Conservation (phyloP, 2,329 filamentous ascomycete species). For the Periglandula ipomoeae region DNA sequence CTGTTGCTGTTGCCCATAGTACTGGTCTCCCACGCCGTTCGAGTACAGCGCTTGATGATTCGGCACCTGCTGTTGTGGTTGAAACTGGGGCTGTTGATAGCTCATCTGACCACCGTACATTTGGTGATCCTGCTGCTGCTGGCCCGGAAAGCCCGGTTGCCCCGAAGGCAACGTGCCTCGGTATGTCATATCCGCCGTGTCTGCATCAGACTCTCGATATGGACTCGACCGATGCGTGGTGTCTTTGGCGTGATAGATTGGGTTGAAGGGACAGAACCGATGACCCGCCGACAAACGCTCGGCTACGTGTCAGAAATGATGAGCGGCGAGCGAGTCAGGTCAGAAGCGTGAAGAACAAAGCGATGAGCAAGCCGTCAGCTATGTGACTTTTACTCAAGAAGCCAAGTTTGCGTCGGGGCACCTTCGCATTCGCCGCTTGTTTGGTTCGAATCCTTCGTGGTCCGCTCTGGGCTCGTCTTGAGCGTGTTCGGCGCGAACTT, state of each 20-base stretch:
- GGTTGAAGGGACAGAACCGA: too few species aligned
- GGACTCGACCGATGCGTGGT: not conserved
- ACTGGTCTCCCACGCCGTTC: conserved; percentile 10
- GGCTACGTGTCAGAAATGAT: too few species aligned
- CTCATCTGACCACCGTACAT: conserved; percentile 16
- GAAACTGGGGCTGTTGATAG: conserved; percentile 16
- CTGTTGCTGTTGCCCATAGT: conserved; percentile 15
- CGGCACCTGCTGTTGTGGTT: conserved; percentile 15
- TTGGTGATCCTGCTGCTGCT: conserved; percentile 13
- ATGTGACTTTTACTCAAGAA: too few species aligned
- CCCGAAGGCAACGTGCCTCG: conserved; percentile 21
- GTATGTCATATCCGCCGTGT: conserved; percentile 26
- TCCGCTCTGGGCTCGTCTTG: not conserved
- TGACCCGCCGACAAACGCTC: too few species aligned
- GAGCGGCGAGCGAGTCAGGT: too few species aligned
- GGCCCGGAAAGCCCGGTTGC: conserved; percentile 19
- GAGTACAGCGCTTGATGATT: conserved; percentile 11
- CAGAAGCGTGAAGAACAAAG: too few species aligned
- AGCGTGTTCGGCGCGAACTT: not conserved
- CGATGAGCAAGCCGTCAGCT: too few species aligned
- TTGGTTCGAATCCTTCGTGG: not conserved
- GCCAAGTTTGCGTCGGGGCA: too few species aligned
- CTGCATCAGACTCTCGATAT: conserved; percentile 10
- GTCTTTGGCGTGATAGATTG: not conserved
- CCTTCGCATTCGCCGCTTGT: not conserved